Evolutionary conservation across 345 rosid species (phyloP).

Genomic region (Tarenaya hassleriana): DNA sequence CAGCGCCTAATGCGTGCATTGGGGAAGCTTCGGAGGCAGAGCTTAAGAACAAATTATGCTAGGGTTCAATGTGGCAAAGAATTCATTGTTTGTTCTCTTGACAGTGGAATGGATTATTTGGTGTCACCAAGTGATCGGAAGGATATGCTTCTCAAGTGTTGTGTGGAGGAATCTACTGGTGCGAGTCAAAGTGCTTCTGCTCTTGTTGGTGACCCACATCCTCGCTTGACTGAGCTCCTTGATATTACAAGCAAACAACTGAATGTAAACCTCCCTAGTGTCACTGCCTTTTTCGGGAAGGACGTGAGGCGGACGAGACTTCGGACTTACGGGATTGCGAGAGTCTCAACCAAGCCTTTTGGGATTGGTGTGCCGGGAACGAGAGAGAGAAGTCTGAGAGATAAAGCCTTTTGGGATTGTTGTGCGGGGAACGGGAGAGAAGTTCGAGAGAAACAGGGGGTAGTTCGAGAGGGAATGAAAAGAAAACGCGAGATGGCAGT

Average conservation of each 20-base stretch:
- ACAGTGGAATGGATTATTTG: slow-evolving; percentile 88
- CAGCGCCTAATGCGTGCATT: slow-evolving; percentile 96
- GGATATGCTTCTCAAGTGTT: slow-evolving; percentile 83
- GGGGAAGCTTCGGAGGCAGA: slow-evolving; percentile 93
- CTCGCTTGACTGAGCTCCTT: slow-evolving; percentile 52
- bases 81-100: slow-evolving; percentile 82
- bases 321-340: too few species aligned
- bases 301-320: too few species aligned
- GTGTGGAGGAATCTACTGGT: slow-evolving; percentile 73
- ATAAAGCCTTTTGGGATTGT: too few species aligned
- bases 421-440: too few species aligned
- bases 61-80: slow-evolving; percentile 81
- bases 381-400: too few species aligned
- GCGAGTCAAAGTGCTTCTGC: slow-evolving; percentile 90
- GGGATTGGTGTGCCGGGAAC: too few species aligned
- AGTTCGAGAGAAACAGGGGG: too few species aligned
- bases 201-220: slow-evolving; percentile 60
- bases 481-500: too few species aligned
- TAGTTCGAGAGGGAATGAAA: too few species aligned
- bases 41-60: slow-evolving; percentile 86
- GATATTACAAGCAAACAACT: slow-evolving; percentile 72
- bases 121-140: slow-evolving; percentile 71
- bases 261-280: slow-evolving; percentile 52
- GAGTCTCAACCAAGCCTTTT: too few species aligned
- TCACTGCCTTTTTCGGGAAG: too few species aligned